These are phyloP conservation scores for Phialocephala subalpina DNA, from an alignment of 2,329 filamentous ascomycete genomes.

Conservation along the genomic window DNA sequence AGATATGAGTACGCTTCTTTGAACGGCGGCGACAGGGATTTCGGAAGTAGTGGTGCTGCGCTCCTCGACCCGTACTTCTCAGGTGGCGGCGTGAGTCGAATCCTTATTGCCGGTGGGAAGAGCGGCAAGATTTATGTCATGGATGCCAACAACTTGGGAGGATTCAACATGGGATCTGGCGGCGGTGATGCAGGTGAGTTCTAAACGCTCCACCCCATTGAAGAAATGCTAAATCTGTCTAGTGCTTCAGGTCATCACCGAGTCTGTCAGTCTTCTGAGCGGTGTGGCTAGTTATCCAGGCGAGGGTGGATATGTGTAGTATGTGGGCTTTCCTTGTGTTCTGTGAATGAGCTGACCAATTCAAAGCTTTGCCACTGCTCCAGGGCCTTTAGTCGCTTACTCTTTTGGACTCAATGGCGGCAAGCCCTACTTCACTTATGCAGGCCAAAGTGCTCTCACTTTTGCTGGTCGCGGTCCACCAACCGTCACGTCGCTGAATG, in stretches of 20 bases:
- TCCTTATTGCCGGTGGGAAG: constrained; percentile 19
- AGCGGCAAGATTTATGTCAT: constrained; percentile 16
- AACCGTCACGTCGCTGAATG: constrained; percentile 12
- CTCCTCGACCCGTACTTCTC: constrained; percentile 17
- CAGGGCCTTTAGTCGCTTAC: constrained; percentile 12
- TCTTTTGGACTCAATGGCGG: constrained; percentile 7
- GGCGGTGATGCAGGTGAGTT: constrained; percentile 4
- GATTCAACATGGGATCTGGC: constrained; percentile 13
- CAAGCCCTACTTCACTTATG: constrained; percentile 7
- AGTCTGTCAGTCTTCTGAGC: not conserved
- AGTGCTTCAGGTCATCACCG: constrained; percentile 14
- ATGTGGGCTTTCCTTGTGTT: not conserved
- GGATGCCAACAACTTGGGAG: constrained; percentile 22
- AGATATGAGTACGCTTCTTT: constrained; percentile 12
- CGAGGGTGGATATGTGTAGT: constrained; percentile 24
- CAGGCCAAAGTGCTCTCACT: constrained; percentile 12
- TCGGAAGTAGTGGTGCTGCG: constrained; percentile 15
- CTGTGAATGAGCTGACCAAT: not conserved
- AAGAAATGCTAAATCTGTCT: not conserved
- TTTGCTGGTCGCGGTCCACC: constrained; percentile 16
- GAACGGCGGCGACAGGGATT: constrained; percentile 20
- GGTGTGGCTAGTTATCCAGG: constrained; percentile 17
- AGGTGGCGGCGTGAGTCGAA: constrained; percentile 10
- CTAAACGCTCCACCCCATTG: not conserved
- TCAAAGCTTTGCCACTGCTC: constrained; percentile 1